Evolutionary conservation across 768 basidiomycete genomes (phyloP).

Genomic region (Auriscalpium microsporum): DNA sequence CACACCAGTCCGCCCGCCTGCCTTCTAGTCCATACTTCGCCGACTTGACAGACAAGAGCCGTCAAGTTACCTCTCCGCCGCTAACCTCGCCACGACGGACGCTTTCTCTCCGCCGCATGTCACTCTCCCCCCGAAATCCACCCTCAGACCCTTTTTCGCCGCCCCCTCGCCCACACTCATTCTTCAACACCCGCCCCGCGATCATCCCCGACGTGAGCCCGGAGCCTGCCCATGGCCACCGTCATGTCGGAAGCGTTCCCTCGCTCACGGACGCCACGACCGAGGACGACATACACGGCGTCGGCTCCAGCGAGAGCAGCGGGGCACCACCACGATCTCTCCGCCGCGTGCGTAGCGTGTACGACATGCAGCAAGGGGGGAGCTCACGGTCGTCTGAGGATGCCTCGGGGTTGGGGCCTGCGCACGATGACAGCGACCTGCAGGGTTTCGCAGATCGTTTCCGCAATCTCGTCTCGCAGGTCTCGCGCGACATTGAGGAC

Average conservation of each 20-base stretch:
- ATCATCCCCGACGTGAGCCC: constrained; percentile 4
- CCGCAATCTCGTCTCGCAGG: constrained; percentile 39
- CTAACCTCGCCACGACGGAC: not conserved
- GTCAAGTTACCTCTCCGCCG: not conserved
- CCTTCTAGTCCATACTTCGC: not conserved
- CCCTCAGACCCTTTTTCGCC: not conserved
- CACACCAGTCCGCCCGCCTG: not conserved
- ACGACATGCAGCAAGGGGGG: not conserved
- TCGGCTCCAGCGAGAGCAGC: constrained; percentile 3
- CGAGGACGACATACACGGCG: constrained; percentile 1
- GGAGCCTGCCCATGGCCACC: not conserved
- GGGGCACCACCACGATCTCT: not conserved
- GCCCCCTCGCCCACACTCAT: constrained; percentile 1
- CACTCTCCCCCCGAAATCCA: not conserved
- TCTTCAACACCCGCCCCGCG: constrained; percentile 4
- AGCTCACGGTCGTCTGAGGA: not conserved
- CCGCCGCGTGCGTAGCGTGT: not conserved
- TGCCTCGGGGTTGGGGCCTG: not conserved
- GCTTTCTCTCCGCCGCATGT: not conserved
- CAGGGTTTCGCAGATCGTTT: constrained; percentile 43
- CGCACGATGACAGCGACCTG: constrained; percentile 26
- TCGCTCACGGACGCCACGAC: not conserved
- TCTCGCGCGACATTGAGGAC: constrained; percentile 45
- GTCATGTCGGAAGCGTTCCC: not conserved
- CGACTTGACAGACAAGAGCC: not conserved